These are phyloP conservation scores for Rhododendron vialii DNA, from an alignment of 148 eudicot species.

Conservation along the genomic window DNA sequence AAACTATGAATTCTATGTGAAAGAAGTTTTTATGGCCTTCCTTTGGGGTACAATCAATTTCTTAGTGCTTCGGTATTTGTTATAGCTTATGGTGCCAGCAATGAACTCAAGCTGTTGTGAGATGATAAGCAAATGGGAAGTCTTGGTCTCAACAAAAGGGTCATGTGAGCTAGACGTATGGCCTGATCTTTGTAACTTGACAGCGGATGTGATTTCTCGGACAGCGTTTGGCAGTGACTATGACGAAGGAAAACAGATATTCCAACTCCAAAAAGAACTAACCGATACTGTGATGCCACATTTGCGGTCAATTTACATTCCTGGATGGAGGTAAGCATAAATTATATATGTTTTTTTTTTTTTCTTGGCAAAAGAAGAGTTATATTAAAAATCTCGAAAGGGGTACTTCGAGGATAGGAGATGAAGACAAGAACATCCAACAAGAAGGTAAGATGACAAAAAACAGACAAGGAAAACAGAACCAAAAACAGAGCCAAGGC, in stretches of 20 bases:
- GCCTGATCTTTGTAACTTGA: constrained; percentile 22
- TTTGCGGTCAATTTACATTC: constrained; percentile 23
- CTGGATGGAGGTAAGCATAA: constrained; percentile 28
- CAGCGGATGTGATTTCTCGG: constrained; percentile 22
- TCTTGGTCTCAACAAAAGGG: constrained; percentile 4
- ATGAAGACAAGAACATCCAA: no score
- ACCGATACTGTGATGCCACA: constrained; percentile 4
- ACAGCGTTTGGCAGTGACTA: constrained; percentile 27
- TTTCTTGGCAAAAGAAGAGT: no score
- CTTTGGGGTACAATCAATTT: background rate
- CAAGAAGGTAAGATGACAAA: no score
- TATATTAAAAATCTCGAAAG: no score
- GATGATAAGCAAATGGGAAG: constrained; percentile 35
- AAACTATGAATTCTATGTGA: background rate
- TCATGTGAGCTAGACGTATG: constrained; percentile 27
- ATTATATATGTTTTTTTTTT: no score
- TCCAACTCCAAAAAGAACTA: constrained; percentile 25
- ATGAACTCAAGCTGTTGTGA: constrained; percentile 27
- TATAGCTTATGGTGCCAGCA: constrained; percentile 30
- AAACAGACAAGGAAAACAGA: no score
- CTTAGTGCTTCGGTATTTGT: background rate
- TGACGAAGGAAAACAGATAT: constrained; percentile 22
- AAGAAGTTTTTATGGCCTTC: background rate
- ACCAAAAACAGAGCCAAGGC: no score
- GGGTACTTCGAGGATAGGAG: no score